Base-by-base conservation (phyloP, 2,329 filamentous ascomycete species). In the Allantophomopsis lycopodina region DNA sequence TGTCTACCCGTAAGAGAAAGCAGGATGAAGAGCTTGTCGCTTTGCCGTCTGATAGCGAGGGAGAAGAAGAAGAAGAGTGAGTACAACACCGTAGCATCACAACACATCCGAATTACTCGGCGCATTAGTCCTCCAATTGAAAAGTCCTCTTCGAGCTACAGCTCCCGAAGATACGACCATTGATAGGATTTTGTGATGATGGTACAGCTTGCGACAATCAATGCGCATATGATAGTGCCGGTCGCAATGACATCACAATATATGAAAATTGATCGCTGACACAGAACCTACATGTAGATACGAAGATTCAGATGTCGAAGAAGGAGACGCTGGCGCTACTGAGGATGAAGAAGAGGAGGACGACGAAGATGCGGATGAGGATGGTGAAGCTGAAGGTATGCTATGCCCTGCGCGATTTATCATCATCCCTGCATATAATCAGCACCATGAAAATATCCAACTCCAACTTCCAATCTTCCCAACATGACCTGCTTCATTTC, bases 1-100 rank as follows among this genome's bases (percentile, higher is more conserved):
- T 45, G 43, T 42, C 43, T 39, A 45, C 43, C 12, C 34, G 43
- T 20, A 45, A 45, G 43, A 42, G 43, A 43, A 45, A 45, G 43
- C 30, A 40, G 16, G 43, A 45, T 18, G 43, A 45, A 31, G 43
- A 45, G 43, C 43, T 45, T 8, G 43, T 45, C 15, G 43, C 43
- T 20, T 38, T 45, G 16, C 43, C 43, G 4, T 38, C 32, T 13
- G 43, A 45, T 28, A 28, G 23, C 35, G 40, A 40, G 30, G 41
- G 41, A 23, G 43, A 43, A 20, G 43, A 45, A 33, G 43, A 45
- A 35, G 43, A 45, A 38, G 42, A 44, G 42, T 44, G 36, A 37
- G 42, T 36, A 34, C 5, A 28, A 28, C 23, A 28, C 23, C 11
- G 23, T 12, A 28, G 8, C 23, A 28, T 8, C 23, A 28, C 3